Evolutionary conservation across 2,329 filamentous ascomycete species (phyloP).

Genomic region (Colletotrichum sp.): DNA sequence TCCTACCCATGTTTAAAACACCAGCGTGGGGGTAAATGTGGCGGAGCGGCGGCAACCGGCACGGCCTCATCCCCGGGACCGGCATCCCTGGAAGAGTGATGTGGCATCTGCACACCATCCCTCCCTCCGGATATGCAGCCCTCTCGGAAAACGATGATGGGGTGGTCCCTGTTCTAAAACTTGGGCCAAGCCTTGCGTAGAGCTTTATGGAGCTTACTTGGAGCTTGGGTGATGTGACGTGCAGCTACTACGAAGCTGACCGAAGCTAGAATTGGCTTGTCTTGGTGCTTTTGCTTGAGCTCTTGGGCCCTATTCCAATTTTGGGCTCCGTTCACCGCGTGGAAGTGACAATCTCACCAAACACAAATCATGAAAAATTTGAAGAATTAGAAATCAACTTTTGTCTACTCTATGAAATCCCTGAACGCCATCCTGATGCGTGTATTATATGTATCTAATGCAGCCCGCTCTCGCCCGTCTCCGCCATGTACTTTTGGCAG

Average conservation of each 20-base stretch:
- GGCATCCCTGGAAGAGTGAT: neutral
- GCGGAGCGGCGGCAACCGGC: neutral
- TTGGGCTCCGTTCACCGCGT: accelerated
- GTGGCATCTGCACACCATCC: neutral
- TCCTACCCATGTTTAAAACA: neutral
- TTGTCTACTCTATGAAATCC: slow-evolving; percentile 13
- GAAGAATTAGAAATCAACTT: neutral
- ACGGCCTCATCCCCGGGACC: neutral
- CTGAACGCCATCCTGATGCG: slow-evolving; percentile 6
- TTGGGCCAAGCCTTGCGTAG: neutral
- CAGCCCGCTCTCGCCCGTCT: slow-evolving; percentile 49
- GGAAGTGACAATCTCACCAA: neutral
- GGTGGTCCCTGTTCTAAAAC: neutral
- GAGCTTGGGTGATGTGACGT: neutral
- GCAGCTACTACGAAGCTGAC: neutral
- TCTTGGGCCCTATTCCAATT: accelerated
- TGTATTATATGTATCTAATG: slow-evolving; percentile 25
- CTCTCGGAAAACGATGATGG: neutral
- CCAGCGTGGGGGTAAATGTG: neutral
- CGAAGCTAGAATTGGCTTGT: neutral
- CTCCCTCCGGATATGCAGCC: neutral
- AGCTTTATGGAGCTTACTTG: neutral
- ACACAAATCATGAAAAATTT: neutral
- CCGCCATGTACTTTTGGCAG: slow-evolving; percentile 58
- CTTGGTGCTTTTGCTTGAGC: neutral